Evolutionary conservation across 345 rosid genomes (phyloP).

Genomic region (Pugionium dolabratum): DNA sequence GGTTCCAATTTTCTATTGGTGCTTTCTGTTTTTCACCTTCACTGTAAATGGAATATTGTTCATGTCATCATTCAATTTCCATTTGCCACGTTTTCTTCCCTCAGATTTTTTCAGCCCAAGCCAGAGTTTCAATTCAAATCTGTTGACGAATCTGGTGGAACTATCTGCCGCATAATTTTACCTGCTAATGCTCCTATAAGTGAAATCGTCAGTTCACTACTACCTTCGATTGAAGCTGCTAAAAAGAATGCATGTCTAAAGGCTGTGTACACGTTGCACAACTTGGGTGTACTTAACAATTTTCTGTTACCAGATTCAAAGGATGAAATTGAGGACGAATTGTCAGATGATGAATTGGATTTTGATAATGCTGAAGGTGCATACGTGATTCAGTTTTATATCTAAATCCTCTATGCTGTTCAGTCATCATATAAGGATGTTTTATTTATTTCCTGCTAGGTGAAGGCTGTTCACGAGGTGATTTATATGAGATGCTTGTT

Average conservation of each 20-base stretch:
- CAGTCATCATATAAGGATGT: neutral
- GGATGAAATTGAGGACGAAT: constrained; percentile 47
- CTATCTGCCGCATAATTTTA: constrained; percentile 64
- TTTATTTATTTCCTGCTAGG: constrained; percentile 40
- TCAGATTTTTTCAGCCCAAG: constrained; percentile 80
- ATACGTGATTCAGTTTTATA: constrained; percentile 26
- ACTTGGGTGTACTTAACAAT: constrained; percentile 68
- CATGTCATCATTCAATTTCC: constrained; percentile 22
- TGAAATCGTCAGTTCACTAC: constrained; percentile 58
- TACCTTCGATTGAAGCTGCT: constrained; percentile 70
- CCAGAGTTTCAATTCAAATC: constrained; percentile 61
- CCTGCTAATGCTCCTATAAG: constrained; percentile 86
- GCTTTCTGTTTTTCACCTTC: constrained; percentile 15
- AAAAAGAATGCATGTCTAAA: constrained; percentile 79
- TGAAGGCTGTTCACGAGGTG: constrained; percentile 60
- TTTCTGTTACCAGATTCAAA: constrained; percentile 59
- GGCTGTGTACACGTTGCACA: constrained; percentile 82
- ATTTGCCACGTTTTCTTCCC: constrained; percentile 37
- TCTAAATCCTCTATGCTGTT: constrained; percentile 22
- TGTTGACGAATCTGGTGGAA: constrained; percentile 69
- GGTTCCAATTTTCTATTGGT: constrained; percentile 37
- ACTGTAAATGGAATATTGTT: constrained; percentile 14
- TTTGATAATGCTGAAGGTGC: constrained; percentile 57
- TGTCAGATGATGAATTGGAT: constrained; percentile 40
- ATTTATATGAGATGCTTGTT: constrained; percentile 76